These are phyloP conservation scores for Stevia rebaudiana DNA, from an alignment of 140 eudicot species.

Conservation along the genomic window DNA sequence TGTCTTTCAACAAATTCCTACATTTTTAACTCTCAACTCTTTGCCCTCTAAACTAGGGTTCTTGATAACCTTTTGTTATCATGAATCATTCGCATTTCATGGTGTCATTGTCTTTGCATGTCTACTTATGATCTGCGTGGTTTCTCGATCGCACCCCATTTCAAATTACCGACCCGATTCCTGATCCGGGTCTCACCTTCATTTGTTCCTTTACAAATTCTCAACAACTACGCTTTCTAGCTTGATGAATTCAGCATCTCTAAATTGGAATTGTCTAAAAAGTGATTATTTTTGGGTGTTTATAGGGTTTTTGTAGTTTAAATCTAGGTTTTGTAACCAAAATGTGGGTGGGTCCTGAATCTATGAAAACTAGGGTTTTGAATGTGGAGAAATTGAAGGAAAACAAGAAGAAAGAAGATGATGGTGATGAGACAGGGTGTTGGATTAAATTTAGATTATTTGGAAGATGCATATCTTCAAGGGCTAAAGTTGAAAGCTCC, in stretches of 20 bases:
- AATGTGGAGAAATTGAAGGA: slow-evolving; percentile 41
- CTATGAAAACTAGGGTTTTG: slow-evolving; percentile 38
- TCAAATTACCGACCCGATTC: slow-evolving; percentile 28
- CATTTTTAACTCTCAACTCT: slow-evolving; percentile 31
- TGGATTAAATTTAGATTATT: slow-evolving; percentile 76
- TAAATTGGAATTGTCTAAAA: slow-evolving; percentile 4
- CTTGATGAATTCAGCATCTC: not conserved
- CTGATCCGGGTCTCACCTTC: slow-evolving; percentile 23
- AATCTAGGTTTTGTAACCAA: slow-evolving; percentile 29
- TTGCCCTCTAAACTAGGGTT: slow-evolving; percentile 31
- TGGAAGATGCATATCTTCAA: slow-evolving; percentile 69
- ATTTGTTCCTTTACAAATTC: slow-evolving; percentile 4
- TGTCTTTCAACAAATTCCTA: slow-evolving; percentile 15
- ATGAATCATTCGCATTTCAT: slow-evolving; percentile 11
- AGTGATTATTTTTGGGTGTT: slow-evolving; percentile 4
- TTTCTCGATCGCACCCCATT: slow-evolving; percentile 14
- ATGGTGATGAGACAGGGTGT: slow-evolving; percentile 50
- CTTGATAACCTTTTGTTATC: not conserved
- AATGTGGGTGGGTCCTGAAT: slow-evolving; percentile 62
- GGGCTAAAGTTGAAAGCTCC: slow-evolving; percentile 81
- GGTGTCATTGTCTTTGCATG: slow-evolving; percentile 34
- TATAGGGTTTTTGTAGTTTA: slow-evolving; percentile 20
- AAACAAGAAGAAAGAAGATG: slow-evolving; percentile 41
- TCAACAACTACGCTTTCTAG: slow-evolving; percentile 9
- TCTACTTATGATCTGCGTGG: slow-evolving; percentile 33